A percentile compares a stretch with the other conserved stretches of the same genome.
These are phyloP conservation scores for Calonectria ilicicola DNA, from an alignment of 2,329 filamentous ascomycete species.

Conservation along the genomic window DNA sequence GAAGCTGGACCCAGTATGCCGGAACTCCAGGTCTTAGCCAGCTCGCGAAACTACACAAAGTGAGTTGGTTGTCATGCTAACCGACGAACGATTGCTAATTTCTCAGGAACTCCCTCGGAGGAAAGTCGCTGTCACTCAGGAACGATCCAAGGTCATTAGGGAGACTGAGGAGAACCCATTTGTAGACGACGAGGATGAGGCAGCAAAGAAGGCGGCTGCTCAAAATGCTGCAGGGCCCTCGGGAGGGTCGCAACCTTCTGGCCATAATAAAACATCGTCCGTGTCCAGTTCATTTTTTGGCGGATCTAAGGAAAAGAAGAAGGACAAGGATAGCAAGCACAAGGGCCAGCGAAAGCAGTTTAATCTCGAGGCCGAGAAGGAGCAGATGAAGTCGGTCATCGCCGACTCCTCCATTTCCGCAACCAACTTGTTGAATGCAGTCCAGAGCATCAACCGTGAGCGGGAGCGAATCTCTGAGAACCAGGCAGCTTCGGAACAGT, in stretches of 20 bases:
- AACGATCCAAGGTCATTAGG: slow-evolving; percentile 83
- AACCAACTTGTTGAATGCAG: slow-evolving; percentile 88
- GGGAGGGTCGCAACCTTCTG: slow-evolving; percentile 21
- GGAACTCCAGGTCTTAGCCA: slow-evolving; percentile 82
- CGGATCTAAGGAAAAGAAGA: slow-evolving; percentile 64
- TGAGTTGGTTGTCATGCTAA: slow-evolving; percentile 41
- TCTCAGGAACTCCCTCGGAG: slow-evolving; percentile 71
- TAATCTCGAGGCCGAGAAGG: slow-evolving; percentile 88
- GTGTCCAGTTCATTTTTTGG: slow-evolving; percentile 54
- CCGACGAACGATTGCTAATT: neutral
- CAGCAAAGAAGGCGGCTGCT: slow-evolving; percentile 42
- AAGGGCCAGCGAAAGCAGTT: slow-evolving; percentile 75
- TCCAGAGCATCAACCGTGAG: slow-evolving; percentile 93
- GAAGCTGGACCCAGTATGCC: slow-evolving; percentile 90
- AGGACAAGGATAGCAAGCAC: slow-evolving; percentile 64
- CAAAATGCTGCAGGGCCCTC: slow-evolving; percentile 37
- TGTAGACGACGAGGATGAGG: slow-evolving; percentile 73
- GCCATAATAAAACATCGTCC: slow-evolving; percentile 53
- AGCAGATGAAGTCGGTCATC: slow-evolving; percentile 87
- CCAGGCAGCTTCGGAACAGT: slow-evolving; percentile 76
- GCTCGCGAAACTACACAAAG: slow-evolving; percentile 82
- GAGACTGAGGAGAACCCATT: slow-evolving; percentile 84
- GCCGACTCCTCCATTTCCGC: slow-evolving; percentile 90
- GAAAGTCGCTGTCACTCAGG: slow-evolving; percentile 80
- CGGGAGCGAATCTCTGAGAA: slow-evolving; percentile 90